Base-by-base conservation (phyloP, 2,329 filamentous ascomycete species). In the Elsinoe perseae region DNA sequence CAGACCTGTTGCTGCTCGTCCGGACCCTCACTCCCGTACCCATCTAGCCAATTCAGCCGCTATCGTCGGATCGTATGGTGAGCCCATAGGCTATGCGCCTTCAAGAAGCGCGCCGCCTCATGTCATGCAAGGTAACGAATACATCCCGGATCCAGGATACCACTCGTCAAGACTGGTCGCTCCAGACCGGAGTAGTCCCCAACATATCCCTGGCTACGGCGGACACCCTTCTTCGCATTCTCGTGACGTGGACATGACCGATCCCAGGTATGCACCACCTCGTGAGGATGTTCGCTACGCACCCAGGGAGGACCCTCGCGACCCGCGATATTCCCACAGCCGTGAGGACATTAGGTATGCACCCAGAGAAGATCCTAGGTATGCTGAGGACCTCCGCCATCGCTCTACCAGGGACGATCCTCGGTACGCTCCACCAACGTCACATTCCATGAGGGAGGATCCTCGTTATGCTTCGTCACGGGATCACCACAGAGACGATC, bases 61-160 rank as follows among this genome's bases (percentile, higher is more conserved):
- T 61, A 58, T 64, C 54, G 27, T 56, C 14, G 53, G 53, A 44
- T 48, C 53, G 6, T 44, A 56, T 36, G 53, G 40, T 16, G 53
- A 56, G 28, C 42, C 36, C 14, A 16, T 44, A 14, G 62, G 59
- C 57, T 66, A 64, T 57, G 56, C 63, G 8, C 59, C 57, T 23
- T 61, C 59, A 28, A 50, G 60, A 42, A 63, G 64, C 46, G 62
- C 64, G 36, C 66, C 66, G 20, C 65, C 66, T 58, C 68, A 67
- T 57, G 64, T 66, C 54, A 62, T 63, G 54, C 66, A 66, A 58
- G 67, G 66, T 58, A 63, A 68, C 54, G 64, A 64, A 56, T 68
- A 63, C 59, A 64, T 67, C 23, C 66, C 66, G n/a, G 62, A 56
- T 10, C 42, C 53, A 18, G 53, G 40, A 9, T 56, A 56, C 20